Conservation (phyloP, 768 basidiomycete genomes). For the Suillus fuscotomentosus region DNA sequence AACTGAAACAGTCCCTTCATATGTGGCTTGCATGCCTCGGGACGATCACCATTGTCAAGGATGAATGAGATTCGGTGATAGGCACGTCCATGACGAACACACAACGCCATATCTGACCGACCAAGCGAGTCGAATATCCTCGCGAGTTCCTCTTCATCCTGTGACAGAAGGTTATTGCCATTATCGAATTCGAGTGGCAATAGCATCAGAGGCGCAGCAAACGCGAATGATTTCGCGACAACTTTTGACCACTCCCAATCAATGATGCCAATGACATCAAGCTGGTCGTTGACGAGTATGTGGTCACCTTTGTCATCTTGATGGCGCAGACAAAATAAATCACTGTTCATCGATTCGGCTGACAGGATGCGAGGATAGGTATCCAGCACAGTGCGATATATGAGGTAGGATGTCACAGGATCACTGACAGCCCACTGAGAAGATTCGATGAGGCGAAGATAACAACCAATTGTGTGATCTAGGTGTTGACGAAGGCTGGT, state of each 20-base stretch:
- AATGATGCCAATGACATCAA: constrained; percentile 24
- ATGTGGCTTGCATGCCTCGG: neutral
- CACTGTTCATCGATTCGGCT: neutral
- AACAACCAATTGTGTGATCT: neutral
- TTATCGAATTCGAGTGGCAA: neutral
- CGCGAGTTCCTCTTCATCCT: neutral
- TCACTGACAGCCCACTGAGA: neutral
- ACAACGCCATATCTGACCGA: neutral
- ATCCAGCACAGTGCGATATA: constrained; percentile 13
- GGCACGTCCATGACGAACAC: no score
- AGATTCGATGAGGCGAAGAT: neutral
- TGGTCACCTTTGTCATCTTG: constrained; percentile 25
- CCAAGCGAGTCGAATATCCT: neutral
- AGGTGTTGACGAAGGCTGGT: neutral
- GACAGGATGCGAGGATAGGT: neutral
- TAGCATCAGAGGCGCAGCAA: neutral
- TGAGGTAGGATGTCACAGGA: constrained; percentile 1
- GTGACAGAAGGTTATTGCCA: neutral
- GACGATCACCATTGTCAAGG: no score
- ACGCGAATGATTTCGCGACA: neutral
- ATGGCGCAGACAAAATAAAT: constrained; percentile 25
- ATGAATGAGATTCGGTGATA: neutral
- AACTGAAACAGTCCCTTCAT: neutral
- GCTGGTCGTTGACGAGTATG: constrained; percentile 22
- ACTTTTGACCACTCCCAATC: constrained; percentile 29